Evolutionary conservation across 2,329 filamentous ascomycete genomes (phyloP), one percentile per base, ranked within the genome.

Genomic region (Thelonectria blattea): DNA sequence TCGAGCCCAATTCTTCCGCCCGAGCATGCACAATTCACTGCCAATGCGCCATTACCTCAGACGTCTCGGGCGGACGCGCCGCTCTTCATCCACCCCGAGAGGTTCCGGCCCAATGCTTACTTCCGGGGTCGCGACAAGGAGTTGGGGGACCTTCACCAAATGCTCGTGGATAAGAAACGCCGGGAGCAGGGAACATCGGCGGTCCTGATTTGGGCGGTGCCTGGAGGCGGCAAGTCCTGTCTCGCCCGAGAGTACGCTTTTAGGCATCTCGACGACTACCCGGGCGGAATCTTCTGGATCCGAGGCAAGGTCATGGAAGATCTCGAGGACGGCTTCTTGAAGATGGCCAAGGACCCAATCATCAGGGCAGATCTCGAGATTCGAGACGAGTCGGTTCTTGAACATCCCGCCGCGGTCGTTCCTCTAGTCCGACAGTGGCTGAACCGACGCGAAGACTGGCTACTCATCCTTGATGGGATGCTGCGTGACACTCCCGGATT

Each of bases 181-280:
- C 59, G 67, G 45, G 51, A 57, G 7, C 50, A 65, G 22, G 68
- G 67, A 15, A 70, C 68, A 4, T 70, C 68, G 15, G 67, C 68
- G 14, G 68, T 63, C 30, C 50, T 70, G 5, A 58, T 70, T 39
- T 64, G 65, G 67, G 61, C 68, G 1, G 51, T 70, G 24, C 67
- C 68, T 3, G 68, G 68, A 27, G 68, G 68, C 10, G 68, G 68
- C 1, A 70, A 70, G 15, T 68, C 68, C 1, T 63, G 68, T 24
- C 62, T 70, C 10, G 67, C 67, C 11, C 60, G 68, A 37, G 68
- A 70, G 41, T 70, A 70, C 37, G 67, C 67, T 3, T 70, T 68
- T 34, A 65, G 60, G 14, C 59, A 70, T 50, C 54, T 62, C 10
- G 56, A 63, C 15, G 43, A 69, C 34, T 69, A 69, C 27, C 59